Evolutionary conservation across 2,329 filamentous ascomycete genomes (phyloP).

Genomic region (Chaetothyriales sp.): DNA sequence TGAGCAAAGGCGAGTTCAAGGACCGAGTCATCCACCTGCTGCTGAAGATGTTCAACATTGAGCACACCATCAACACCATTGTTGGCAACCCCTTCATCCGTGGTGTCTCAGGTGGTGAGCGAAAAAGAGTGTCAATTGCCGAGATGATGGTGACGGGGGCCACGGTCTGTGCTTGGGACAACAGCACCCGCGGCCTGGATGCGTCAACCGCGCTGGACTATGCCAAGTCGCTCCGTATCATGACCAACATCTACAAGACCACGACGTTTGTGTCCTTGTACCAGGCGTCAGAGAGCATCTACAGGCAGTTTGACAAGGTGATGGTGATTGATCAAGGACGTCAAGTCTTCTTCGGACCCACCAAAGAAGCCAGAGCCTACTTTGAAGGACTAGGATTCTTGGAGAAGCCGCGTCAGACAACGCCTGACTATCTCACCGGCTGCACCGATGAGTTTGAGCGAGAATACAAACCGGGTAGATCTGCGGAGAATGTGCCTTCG

Average conservation of each 20-base stretch:
- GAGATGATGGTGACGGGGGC: conserved; percentile 62
- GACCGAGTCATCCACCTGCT: conserved; percentile 55
- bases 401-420: conserved; percentile 54
- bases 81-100: conserved; percentile 60
- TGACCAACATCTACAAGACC: conserved; percentile 61
- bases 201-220: conserved; percentile 67
- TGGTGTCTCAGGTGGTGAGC: conserved; percentile 64
- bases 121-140: conserved; percentile 65
- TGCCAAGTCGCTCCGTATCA: conserved; percentile 51
- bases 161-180: conserved; percentile 64
- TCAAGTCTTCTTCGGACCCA: conserved; percentile 51
- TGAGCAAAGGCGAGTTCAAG: conserved; percentile 61
- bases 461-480: conserved; percentile 54
- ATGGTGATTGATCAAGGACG: conserved; percentile 59
- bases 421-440: conserved; percentile 62
- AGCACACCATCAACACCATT: conserved; percentile 56
- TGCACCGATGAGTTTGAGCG: conserved; percentile 71
- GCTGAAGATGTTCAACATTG: conserved; percentile 64
- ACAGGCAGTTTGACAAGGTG: conserved; percentile 65
- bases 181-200: conserved; percentile 65
- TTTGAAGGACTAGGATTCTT: conserved; percentile 52
- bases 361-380: conserved; percentile 46
- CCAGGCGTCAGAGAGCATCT: conserved; percentile 55
- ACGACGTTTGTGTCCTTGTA: conserved; percentile 59
- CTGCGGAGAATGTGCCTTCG: conserved; percentile 51